A percentile compares a stretch with the other conserved stretches of the same genome.
Conservation (phyloP, 2,329 filamentous ascomycete species). For the Monosporascus sp. region DNA sequence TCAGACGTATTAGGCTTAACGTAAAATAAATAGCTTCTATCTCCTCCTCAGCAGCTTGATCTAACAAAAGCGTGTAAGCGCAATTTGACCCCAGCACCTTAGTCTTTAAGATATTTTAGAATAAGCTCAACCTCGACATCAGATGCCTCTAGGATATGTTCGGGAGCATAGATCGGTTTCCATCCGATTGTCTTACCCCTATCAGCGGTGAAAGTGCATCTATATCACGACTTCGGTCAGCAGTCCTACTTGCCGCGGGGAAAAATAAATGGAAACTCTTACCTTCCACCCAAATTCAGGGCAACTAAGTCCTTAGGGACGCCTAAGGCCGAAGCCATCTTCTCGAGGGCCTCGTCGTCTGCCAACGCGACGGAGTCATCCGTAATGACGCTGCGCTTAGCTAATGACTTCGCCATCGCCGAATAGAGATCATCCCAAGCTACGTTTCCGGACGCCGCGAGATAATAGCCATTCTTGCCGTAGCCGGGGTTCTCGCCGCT, state of each 20-base stretch:
- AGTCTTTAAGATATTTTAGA: conserved; percentile 16
- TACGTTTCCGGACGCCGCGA: conserved; percentile 43
- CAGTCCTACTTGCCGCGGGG: not conserved
- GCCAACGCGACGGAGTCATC: conserved; percentile 31
- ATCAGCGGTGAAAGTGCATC: conserved; percentile 38
- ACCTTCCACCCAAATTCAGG: conserved; percentile 39
- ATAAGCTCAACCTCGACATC: conserved; percentile 43
- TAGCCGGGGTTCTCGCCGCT: conserved; percentile 29
- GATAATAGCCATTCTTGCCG: conserved; percentile 44
- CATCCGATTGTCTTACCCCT: conserved; percentile 39
- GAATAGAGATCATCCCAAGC: conserved; percentile 47
- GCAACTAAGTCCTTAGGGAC: conserved; percentile 31
- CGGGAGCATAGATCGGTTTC: conserved; percentile 35
- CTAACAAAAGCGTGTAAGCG: no score
- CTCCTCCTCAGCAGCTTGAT: no score
- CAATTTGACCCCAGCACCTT: not conserved
- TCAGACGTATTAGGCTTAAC: no score
- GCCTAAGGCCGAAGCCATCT: conserved; percentile 37
- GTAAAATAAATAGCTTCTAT: no score
- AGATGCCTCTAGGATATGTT: conserved; percentile 42
- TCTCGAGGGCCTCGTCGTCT: conserved; percentile 28
- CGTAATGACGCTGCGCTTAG: conserved; percentile 33
- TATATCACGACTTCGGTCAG: conserved; percentile 9
- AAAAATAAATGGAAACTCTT: conserved; percentile 13
- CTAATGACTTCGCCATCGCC: conserved; percentile 37